Evolutionary conservation across 225 moss, liverwort and hornwort genomes (phyloP).

Genomic region (Physcomitrellopsis africana): DNA sequence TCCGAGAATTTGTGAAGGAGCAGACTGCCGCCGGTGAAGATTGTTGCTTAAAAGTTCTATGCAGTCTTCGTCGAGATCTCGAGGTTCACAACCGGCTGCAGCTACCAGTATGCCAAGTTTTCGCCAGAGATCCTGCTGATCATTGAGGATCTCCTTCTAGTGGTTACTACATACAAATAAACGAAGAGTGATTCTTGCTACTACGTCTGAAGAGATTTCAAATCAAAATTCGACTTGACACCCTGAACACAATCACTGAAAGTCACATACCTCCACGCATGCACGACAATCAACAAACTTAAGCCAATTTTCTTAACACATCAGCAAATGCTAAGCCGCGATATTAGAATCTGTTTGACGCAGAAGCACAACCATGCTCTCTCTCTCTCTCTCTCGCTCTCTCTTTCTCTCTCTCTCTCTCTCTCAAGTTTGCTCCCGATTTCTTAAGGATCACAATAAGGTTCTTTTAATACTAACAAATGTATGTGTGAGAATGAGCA

Average conservation of each 20-base stretch:
- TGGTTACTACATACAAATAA: neutral
- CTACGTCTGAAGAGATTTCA: neutral
- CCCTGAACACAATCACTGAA: neutral
- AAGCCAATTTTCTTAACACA: neutral
- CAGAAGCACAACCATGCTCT: too few species aligned
- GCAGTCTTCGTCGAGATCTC: neutral
- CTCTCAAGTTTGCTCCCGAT: too few species aligned
- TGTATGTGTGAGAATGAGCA: neutral
- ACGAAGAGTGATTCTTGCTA: neutral
- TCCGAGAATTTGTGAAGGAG: neutral
- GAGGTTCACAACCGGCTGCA: neutral
- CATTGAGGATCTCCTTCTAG: neutral
- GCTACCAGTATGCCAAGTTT: neutral
- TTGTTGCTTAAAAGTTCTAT: neutral
- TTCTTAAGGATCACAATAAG: neutral
- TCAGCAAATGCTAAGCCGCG: neutral
- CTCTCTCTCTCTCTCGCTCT: too few species aligned
- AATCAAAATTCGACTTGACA: conserved; percentile 2
- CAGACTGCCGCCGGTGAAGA: neutral
- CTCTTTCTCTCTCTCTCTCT: too few species aligned
- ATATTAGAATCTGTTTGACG: neutral
- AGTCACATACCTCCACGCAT: neutral
- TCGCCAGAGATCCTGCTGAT: neutral
- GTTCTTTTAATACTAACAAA: neutral
- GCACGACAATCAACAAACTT: too few species aligned